Percentiles rank a stretch among this genome's conserved stretches.
Evolutionary conservation across 371 early-diverging fungal genomes (phyloP).

Genomic region (Cokeromyces recurvatus): DNA sequence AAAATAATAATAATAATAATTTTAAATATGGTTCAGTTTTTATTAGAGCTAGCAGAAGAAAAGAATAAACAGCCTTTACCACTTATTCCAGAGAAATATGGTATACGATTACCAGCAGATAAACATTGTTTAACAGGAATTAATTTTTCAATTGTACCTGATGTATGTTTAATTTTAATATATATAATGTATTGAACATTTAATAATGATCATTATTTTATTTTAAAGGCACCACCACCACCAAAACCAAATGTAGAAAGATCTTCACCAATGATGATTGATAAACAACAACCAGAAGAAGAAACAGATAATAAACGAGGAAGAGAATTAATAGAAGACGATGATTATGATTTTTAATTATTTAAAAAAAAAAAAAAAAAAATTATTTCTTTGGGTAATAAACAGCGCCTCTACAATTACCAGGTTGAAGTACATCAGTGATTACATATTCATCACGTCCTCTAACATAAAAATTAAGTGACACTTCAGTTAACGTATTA

Average conservation of each 20-base stretch:
- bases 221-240: constrained; percentile 34
- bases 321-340: constrained; percentile 43
- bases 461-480: constrained; percentile 37
- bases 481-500: constrained; percentile 27
- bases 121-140: constrained; percentile 83
- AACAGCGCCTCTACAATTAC: constrained; percentile 34
- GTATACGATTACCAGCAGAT: constrained; percentile 91
- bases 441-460: constrained; percentile 32
- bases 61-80: constrained; percentile 89
- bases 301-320: constrained; percentile 19
- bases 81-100: constrained; percentile 82
- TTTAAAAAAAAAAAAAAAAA: no score
- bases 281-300: constrained; percentile 10
- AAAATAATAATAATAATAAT: background rate
- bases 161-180: constrained; percentile 40
- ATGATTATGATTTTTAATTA: constrained; percentile 43
- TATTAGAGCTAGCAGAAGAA: constrained; percentile 81
- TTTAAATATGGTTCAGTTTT: constrained; percentile 44
- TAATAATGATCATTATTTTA: background rate
- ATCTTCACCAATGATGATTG: constrained; percentile 6
- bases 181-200: background rate
- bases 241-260: constrained; percentile 22
- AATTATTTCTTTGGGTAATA: constrained; percentile 35
- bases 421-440: constrained; percentile 23
- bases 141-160: constrained; percentile 88